Base-by-base conservation (phyloP, 805 yeast species). In the Hanseniaspora pseudoguilliermondii region DNA sequence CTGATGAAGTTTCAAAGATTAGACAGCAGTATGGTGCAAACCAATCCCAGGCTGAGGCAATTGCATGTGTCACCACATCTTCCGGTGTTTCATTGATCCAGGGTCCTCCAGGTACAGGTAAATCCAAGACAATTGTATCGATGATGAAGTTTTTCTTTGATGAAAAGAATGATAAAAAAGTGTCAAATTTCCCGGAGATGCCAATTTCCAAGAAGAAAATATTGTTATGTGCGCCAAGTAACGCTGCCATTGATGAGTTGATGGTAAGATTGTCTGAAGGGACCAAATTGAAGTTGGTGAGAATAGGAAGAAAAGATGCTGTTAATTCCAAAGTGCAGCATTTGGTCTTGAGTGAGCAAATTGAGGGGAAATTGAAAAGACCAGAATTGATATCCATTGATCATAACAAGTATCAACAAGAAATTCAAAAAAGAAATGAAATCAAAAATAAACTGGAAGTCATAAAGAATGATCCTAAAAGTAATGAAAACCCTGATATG, bases 61-160 rank as follows among this genome's bases (percentile, higher is more conserved):
- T 93, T 57, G 74, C 83, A 13, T 86, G 88, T 1, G 78, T 95
- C 0, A 79, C 81, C 34, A 67, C 73, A 25, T 73, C 77, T 9
- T 73, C 74, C 1, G 99, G 98, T 0, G 88, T 93, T 65, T 83
- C 95, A 0, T 73, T 93, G 54, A 90, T 93, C 67, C 98, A 93
- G 70, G 99, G 97, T 57, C 99, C 99, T 0, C 99, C 99, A 0
- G 99, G 99, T 69, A 91, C 97, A 0, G 99, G 99, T 73, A 93
- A 93, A 67, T 95, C 99, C 0, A 95, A 91, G 66, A 93, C 99
- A 0, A 93, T 95, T 70, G 67, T 93, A 47, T 97, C 97, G 25
- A 83, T 91, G 50, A 79, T 91, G 35, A 96, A 97, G 0, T 80
- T 88, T 55, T 80, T 82, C 58, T 67, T 86, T 44, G 58, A 60